Evolutionary conservation across 345 rosid species (phyloP), one percentile per base, ranked within the genome.

Genomic region (Kandelia obovata): DNA sequence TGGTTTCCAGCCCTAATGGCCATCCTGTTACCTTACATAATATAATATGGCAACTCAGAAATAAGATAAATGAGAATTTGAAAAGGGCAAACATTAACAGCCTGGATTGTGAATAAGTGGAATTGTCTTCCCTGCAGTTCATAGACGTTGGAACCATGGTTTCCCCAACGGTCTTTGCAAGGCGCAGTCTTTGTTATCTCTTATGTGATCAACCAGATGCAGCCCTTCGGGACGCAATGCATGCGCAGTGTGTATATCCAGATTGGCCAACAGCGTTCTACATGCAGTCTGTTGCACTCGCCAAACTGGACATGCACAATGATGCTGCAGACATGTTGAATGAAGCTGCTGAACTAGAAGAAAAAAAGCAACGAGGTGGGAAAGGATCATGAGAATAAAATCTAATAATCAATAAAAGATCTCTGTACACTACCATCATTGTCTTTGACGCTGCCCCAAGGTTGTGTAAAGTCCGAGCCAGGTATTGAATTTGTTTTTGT

Each of bases 281-380:
- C 81, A 87, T 95, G 97, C 99, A 95, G 76, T 92, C 98, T 0
- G 99, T 89, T 20, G 99, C 99, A 13, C 89, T 95, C 53, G 92
- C 97, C 30, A 95, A 95, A 78, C 87, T 95, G 67, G 84, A 89
- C 86, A 95, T 95, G 99, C 87, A 87, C 79, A 89, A 85, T 27
- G 99, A 95, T 66, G 92, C 98, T 4, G 76, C 89, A 0, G 98
- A 95, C 82, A 95, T 95, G 99, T 85, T 95, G 89, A 86, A 87
- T 58, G 98, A 92, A 83, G 99, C 97, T 62, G 76, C 94, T 49
- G 72, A 73, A 51, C 85, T 95, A 2, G 98, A 95, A 84, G 96
- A 90, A 75, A 95, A 89, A 91, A 92, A 78, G 83, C 96, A 90
- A 71, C 72, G 83, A 80, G 83, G 87, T 2, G 86, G 84, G 51